Conservation (phyloP, 306 rosid species). For the Pyrus communis region DNA sequence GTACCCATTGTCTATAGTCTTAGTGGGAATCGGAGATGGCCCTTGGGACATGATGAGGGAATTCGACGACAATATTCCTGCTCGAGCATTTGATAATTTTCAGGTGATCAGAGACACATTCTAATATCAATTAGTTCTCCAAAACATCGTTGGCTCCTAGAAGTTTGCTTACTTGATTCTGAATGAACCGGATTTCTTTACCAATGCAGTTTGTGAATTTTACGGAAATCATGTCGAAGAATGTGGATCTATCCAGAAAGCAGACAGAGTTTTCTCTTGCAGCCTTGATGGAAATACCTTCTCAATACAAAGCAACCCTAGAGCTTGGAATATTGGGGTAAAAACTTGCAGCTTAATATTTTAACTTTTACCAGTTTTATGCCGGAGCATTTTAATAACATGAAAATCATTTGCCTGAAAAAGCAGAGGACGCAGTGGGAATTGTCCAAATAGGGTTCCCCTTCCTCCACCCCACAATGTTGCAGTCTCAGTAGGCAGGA, state of each 20-base stretch:
- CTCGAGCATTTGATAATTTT: constrained; percentile 76
- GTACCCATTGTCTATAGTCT: constrained; percentile 71
- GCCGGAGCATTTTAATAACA: not conserved
- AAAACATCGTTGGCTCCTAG: not conserved
- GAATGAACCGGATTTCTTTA: constrained; percentile 5
- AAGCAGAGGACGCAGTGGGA: constrained; percentile 39
- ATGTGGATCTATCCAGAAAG: constrained; percentile 38
- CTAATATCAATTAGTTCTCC: not conserved
- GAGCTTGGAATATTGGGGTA: constrained; percentile 75
- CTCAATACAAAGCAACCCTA: constrained; percentile 82
- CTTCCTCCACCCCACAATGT: constrained; percentile 64
- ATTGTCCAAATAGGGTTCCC: constrained; percentile 50
- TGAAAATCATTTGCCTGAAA: constrained; percentile 2
- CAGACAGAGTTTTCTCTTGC: constrained; percentile 67
- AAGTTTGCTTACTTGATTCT: constrained; percentile 13
- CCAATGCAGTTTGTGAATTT: constrained; percentile 69
- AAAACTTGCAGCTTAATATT: not conserved
- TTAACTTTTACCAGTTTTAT: not conserved
- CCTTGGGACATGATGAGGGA: constrained; percentile 94
- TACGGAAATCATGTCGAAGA: constrained; percentile 65
- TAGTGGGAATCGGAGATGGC: constrained; percentile 96
- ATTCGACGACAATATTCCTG: constrained; percentile 82
- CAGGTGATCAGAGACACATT: constrained; percentile 40
- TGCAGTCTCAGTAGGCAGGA: constrained; percentile 19
- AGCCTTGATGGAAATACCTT: constrained; percentile 91